phyloP scores from a whole-genome alignment of 768 basidiomycete species.

The Tulasnella sp. region DNA sequence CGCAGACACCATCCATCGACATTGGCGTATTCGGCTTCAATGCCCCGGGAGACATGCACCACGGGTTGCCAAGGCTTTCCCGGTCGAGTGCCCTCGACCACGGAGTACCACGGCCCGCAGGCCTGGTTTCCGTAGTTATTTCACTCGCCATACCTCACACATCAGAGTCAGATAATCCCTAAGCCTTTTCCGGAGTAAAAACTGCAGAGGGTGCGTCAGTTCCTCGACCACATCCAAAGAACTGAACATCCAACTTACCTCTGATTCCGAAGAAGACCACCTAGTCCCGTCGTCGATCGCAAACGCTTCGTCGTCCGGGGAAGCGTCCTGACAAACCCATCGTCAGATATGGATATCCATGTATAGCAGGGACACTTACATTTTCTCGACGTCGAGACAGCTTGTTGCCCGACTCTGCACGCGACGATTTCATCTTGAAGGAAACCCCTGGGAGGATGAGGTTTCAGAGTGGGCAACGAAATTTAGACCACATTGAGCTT shows the following conservation, averaged over 20 bases:
- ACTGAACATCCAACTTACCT: not conserved
- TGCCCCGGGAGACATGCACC: not conserved
- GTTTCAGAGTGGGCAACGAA: not conserved
- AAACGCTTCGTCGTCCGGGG: not conserved
- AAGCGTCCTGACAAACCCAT: not conserved
- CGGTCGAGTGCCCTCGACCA: not conserved
- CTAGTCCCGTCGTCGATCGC: not conserved
- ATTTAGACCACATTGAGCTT: not conserved
- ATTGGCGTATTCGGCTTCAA: not conserved
- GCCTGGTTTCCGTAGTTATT: not conserved
- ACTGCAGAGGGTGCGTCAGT: not conserved
- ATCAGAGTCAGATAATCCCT: not conserved
- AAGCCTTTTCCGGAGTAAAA: not conserved
- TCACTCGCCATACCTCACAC: not conserved
- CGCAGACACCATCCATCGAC: not conserved
- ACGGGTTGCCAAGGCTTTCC: not conserved
- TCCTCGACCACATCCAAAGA: not conserved
- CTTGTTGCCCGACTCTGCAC: not conserved
- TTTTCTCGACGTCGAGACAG: not conserved
- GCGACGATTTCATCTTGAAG: not conserved
- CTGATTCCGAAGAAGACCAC: not conserved
- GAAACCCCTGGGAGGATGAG: not conserved
- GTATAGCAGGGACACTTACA: not conserved
- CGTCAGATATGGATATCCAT: not conserved
- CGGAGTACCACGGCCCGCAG: not conserved